Base-by-base conservation (phyloP, 495 filamentous ascomycete genomes). In the Penicillium steckii region DNA sequence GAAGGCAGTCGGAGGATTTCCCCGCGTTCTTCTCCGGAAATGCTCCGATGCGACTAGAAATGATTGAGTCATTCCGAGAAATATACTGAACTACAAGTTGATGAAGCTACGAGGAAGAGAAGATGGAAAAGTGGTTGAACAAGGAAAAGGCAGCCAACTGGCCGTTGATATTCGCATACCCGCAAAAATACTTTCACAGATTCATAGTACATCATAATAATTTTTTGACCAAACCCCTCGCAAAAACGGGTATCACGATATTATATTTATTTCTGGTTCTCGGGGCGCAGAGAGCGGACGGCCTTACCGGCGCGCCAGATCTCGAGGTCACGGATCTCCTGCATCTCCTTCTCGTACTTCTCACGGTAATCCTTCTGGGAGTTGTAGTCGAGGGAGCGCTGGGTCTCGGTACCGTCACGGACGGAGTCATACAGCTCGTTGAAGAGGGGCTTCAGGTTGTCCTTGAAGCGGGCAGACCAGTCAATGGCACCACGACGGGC, bases 271-370 rank as follows among this genome's bases (percentile, higher is more conserved):
- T 89, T 86, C 76, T 89, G 85, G 83, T 95, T 95, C 81, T 96
- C 91, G 60, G 91, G 91, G 60, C 91, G 88, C 69, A 96, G 88
- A 67, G 84, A 82, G 22, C 50, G 85, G 55, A 98, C 94, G 59
- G 95, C 89, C 87, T 97, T 97, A 69, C 94, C 94, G 52, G 95
- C 94, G 60, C 88, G 85, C 94, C 94, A 98, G 83, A 98, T 97
- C 83, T 98, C 94, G 71, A 97, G 77, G 62, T 90, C 82, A 60
- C 90, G 85, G 77, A 98, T 97, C 77, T 97, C 92, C 75, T 94
- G 75, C 83, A 98, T 85, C 85, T 98, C 94, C 67, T 86, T 79
- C 84, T 96, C 90, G 70, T 89, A 97, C 78, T 89, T 90, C 84
- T 96, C 80, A 56, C 94, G 84, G 82, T 97, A 97, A 75, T 98